These are phyloP conservation scores for Leccinum disarticulatum DNA, from an alignment of 768 basidiomycete genomes.

Conservation along the genomic window DNA sequence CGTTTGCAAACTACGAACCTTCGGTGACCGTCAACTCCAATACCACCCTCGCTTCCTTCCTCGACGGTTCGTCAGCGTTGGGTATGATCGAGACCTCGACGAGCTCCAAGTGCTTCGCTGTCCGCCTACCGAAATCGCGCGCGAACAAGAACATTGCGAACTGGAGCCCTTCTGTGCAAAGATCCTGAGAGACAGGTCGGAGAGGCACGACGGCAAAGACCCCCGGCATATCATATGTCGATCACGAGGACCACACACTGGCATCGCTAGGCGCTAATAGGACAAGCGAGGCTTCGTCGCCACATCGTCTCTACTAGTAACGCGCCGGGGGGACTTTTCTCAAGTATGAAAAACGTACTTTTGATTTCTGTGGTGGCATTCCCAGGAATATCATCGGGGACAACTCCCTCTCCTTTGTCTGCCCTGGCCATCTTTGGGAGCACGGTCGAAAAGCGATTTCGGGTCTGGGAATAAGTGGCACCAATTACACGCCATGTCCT, in stretches of 20 bases:
- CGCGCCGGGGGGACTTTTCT: too few species aligned
- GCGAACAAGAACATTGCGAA: constrained; percentile 39
- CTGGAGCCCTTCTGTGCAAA: constrained; percentile 33
- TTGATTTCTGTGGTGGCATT: constrained; percentile 23
- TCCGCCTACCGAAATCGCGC: constrained; percentile 20
- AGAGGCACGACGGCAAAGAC: too few species aligned
- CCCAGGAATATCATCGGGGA: constrained; percentile 9
- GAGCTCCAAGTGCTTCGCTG: constrained; percentile 16
- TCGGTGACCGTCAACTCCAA: constrained; percentile 44
- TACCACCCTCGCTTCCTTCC: constrained; percentile 39
- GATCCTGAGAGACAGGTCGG: neutral
- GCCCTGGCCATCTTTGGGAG: too few species aligned
- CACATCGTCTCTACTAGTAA: too few species aligned
- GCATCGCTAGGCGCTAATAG: too few species aligned
- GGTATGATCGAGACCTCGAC: constrained; percentile 42
- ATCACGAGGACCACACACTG: too few species aligned
- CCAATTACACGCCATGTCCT: too few species aligned
- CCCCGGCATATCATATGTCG: neutral
- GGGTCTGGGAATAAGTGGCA: too few species aligned
- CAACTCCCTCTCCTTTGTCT: too few species aligned
- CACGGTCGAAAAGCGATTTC: too few species aligned
- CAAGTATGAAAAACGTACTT: constrained; percentile 11
- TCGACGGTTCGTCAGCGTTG: constrained; percentile 36
- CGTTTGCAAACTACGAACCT: constrained; percentile 33
- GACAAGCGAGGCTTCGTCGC: too few species aligned